These are phyloP conservation scores for Thalassiosira mediterranea DNA, from an alignment of 352 stramenopile genomes.

Conservation along the genomic window DNA sequence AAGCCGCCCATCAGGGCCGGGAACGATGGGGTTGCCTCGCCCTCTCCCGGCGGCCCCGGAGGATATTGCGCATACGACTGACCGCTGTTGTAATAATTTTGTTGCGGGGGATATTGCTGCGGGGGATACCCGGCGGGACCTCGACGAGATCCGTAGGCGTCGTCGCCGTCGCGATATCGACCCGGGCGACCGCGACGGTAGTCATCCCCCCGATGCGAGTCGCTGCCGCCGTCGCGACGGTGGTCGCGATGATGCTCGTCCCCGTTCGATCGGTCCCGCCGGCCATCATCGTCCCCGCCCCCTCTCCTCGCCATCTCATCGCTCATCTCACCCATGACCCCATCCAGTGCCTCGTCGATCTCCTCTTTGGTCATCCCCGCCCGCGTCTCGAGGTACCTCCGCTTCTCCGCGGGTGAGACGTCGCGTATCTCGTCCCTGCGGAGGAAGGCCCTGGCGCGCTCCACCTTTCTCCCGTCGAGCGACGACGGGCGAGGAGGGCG, in stretches of 20 bases:
- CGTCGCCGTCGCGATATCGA: neutral
- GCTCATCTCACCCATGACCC: neutral
- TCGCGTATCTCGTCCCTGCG: slow-evolving; percentile 32
- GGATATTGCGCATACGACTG: neutral
- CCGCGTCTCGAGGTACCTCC: slow-evolving; percentile 27
- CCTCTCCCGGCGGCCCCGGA: neutral
- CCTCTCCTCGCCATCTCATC: neutral
- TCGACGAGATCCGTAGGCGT: neutral
- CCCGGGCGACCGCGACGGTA: neutral
- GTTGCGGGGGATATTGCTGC: neutral
- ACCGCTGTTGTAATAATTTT: no score
- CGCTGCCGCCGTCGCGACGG: no score
- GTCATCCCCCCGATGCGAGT: neutral
- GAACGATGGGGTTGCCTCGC: slow-evolving; percentile 3
- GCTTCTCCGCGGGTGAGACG: slow-evolving; percentile 17
- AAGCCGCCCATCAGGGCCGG: slow-evolving; percentile 36
- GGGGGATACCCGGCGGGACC: neutral
- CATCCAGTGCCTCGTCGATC: slow-evolving; percentile 33
- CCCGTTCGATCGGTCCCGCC: no score
- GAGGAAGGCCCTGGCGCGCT: slow-evolving; percentile 38
- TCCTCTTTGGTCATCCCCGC: slow-evolving; percentile 24
- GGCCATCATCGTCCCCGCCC: neutral
- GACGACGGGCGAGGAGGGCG: no score
- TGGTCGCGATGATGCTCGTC: no score
- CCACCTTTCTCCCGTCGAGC: slow-evolving; percentile 26